phyloP scores from a whole-genome alignment of 2,329 filamentous ascomycete genomes.

The Alternaria arbusti region DNA sequence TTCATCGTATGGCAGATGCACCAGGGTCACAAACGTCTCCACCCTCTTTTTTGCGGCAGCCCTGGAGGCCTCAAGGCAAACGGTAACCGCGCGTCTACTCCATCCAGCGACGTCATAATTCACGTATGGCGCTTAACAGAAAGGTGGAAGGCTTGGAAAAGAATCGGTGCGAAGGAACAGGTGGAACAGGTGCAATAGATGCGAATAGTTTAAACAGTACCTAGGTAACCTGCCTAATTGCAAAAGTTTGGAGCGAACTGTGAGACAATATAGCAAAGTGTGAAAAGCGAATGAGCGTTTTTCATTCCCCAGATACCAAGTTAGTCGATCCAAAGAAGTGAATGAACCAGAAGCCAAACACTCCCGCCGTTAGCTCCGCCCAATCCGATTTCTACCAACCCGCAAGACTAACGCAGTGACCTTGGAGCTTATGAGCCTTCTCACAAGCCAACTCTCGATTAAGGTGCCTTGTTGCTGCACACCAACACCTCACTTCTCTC shows the following conservation, averaged over 20 bases:
- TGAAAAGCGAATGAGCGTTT: neutral
- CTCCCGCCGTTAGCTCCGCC: neutral
- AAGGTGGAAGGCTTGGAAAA: neutral
- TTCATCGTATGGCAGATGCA: neutral
- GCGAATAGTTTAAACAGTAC: neutral
- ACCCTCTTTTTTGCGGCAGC: neutral
- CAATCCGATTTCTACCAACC: neutral
- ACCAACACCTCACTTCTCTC: neutral
- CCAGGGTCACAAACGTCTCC: neutral
- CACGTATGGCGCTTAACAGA: neutral
- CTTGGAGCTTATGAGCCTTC: neutral
- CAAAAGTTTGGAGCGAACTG: neutral
- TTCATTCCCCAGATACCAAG: neutral
- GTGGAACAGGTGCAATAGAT: neutral
- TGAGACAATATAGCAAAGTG: neutral
- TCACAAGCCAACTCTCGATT: neutral
- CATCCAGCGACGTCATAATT: neutral
- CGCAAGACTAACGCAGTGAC: neutral
- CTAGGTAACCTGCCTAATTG: neutral
- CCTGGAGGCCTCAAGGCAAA: neutral
- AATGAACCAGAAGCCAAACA: neutral
- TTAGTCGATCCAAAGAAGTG: neutral
- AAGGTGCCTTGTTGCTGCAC: neutral
- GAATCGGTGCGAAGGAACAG: neutral
- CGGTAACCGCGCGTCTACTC: neutral